Conservation (phyloP, 148 eudicot species). For the Arctostaphylos glauca region DNA sequence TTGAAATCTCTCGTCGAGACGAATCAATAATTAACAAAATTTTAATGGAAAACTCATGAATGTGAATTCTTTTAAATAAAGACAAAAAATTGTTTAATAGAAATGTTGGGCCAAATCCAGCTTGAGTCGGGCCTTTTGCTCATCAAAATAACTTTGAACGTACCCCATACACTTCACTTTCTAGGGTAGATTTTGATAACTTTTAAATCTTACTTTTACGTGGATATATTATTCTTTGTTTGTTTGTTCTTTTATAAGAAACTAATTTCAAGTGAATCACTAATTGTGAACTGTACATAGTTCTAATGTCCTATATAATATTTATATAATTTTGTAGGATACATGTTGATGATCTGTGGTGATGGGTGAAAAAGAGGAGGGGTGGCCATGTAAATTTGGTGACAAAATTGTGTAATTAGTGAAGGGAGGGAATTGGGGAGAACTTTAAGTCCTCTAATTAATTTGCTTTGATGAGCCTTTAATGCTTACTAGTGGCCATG, state of each 20-base stretch:
- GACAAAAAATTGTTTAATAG: no score
- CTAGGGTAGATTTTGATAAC: background rate
- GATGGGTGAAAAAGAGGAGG: background rate
- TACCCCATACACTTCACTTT: background rate
- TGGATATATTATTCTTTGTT: background rate
- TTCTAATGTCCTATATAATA: no score
- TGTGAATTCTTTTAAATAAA: no score
- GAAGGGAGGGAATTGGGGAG: conserved; percentile 21
- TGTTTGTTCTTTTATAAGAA: no score
- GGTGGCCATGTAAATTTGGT: conserved; percentile 2
- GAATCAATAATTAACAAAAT: no score
- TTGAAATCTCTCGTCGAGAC: no score
- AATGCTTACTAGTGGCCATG: background rate
- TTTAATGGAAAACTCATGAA: no score
- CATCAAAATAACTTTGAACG: background rate
- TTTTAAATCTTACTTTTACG: background rate
- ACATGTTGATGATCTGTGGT: no score
- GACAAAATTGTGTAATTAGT: conserved; percentile 16
- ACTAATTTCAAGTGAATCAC: no score
- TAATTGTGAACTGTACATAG: no score
- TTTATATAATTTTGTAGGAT: no score
- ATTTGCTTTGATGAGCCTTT: conserved; percentile 11
- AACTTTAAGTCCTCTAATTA: conserved; percentile 11
- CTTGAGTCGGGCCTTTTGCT: background rate
- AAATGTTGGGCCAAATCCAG: no score